phyloP scores from a whole-genome alignment of 2,329 filamentous ascomycete genomes.

The Chaetoscypha palmicola region DNA sequence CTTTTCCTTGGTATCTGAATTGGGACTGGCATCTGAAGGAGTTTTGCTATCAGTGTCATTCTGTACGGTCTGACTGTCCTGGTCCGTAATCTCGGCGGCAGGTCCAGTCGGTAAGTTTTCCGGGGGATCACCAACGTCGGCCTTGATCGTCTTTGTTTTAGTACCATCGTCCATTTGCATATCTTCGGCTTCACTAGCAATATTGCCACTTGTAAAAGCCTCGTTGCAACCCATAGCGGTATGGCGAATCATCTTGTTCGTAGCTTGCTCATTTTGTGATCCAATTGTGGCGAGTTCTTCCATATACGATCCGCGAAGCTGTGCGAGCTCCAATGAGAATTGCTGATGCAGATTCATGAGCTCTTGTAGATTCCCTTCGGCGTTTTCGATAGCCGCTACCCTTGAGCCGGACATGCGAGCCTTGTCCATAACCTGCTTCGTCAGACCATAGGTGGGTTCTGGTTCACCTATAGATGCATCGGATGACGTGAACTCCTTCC shows the following conservation, averaged over 20 bases:
- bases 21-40: too few species aligned
- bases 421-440: conserved; percentile 16
- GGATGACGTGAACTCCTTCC: conserved; percentile 33
- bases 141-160: too few species aligned
- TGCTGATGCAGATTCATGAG: conserved; percentile 35
- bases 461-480: conserved; percentile 1
- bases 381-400: conserved; percentile 11
- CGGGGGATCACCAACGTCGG: too few species aligned
- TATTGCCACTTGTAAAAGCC: background rate
- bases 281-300: conserved; percentile 40
- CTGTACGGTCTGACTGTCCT: too few species aligned
- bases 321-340: conserved; percentile 36
- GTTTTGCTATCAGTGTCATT: too few species aligned
- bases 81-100: too few species aligned
- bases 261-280: conserved; percentile 46
- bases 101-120: too few species aligned
- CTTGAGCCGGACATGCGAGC: conserved; percentile 4
- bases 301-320: conserved; percentile 39
- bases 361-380: conserved; percentile 14
- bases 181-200: too few species aligned
- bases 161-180: background rate
- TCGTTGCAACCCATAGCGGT: conserved; percentile 60
- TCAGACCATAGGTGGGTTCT: conserved; percentile 17
- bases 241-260: conserved; percentile 56
- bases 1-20: too few species aligned